These are phyloP conservation scores for Funneliformis caledonium DNA, from an alignment of 371 early-diverging fungal species.

Conservation along the genomic window DNA sequence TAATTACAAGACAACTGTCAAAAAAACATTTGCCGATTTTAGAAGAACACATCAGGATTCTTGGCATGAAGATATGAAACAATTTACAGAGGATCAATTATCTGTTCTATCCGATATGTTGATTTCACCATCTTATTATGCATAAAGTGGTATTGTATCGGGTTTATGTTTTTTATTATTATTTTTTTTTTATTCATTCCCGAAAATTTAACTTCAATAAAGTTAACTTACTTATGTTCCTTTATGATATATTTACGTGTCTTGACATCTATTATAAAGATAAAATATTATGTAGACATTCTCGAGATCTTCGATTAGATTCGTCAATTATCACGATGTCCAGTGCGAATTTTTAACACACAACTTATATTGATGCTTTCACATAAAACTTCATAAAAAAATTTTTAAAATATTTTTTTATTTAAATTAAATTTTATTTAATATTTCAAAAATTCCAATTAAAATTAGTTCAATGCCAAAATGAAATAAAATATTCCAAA, in stretches of 20 bases:
- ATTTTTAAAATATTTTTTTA: too few species aligned
- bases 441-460: slow-evolving; percentile 4
- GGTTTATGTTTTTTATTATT: not conserved
- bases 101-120: slow-evolving; percentile 83
- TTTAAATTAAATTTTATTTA: not conserved
- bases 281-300: too few species aligned
- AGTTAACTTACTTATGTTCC: too few species aligned
- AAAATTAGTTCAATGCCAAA: slow-evolving; percentile 3
- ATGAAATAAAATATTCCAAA: slow-evolving; percentile 65
- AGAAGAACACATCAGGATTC: slow-evolving; percentile 91
- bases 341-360: too few species aligned
- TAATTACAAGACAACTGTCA: slow-evolving; percentile 67
- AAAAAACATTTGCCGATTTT: slow-evolving; percentile 90
- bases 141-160: slow-evolving; percentile 37
- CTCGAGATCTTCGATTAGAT: too few species aligned
- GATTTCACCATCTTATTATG: slow-evolving; percentile 84
- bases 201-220: too few species aligned
- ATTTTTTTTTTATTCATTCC: too few species aligned
- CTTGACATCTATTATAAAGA: too few species aligned
- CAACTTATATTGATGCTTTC: too few species aligned
- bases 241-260: too few species aligned
- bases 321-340: too few species aligned
- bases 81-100: slow-evolving; percentile 79
- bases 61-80: slow-evolving; percentile 86
- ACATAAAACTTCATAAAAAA: too few species aligned